phyloP scores from a whole-genome alignment of 73 alveolate species.

The Symbiodinium pilosum region DNA sequence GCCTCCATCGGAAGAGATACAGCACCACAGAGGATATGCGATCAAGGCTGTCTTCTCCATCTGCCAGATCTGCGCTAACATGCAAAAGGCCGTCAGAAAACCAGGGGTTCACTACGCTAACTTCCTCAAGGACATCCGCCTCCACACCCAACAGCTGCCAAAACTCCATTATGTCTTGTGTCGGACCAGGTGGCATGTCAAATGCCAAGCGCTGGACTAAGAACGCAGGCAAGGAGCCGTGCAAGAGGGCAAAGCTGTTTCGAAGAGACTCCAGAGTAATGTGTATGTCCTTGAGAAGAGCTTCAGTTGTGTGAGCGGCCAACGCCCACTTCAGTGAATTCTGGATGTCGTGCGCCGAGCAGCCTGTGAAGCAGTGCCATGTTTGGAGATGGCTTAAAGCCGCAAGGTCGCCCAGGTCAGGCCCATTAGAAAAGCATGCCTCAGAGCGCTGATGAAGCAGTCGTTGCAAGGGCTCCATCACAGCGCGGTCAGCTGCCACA shows the following conservation, averaged over 20 bases:
- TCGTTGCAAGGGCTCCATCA: not conserved
- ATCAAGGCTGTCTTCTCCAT: not conserved
- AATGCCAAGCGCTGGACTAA: not conserved
- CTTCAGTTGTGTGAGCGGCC: not conserved
- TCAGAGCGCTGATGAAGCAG: not conserved
- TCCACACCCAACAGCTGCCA: not conserved
- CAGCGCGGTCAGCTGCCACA: constrained; percentile 8
- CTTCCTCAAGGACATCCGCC: not conserved
- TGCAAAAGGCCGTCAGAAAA: not conserved
- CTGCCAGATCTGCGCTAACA: not conserved
- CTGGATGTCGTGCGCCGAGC: not conserved
- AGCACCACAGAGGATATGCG: not conserved
- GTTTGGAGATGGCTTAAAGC: not conserved
- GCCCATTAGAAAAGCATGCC: not conserved
- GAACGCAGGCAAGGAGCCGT: not conserved
- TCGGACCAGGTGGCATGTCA: not conserved
- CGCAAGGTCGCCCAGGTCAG: not conserved
- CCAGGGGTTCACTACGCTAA: not conserved
- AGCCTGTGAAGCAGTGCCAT: not conserved
- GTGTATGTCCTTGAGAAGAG: not conserved
- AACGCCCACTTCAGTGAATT: constrained; percentile 4
- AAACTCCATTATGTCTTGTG: not conserved
- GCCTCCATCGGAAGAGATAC: constrained; percentile 6
- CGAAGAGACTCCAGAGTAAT: constrained; percentile 5
- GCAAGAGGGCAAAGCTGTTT: not conserved